Conservation (phyloP, 305 asterid species). For the Coffea humblotiana region DNA sequence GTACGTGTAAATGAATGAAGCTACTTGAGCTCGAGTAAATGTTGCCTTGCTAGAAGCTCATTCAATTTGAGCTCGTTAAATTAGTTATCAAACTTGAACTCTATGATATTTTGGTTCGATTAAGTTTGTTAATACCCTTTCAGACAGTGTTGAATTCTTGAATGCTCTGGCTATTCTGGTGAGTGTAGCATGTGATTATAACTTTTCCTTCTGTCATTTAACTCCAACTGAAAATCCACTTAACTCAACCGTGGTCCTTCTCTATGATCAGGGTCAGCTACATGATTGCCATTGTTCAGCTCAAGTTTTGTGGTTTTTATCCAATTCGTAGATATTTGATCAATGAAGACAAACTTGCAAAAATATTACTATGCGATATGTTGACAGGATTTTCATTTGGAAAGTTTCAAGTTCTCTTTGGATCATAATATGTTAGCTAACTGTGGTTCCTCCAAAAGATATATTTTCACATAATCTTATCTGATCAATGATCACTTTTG, state of each 20-base stretch:
- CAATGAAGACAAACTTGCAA: neutral
- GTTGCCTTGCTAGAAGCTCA: neutral
- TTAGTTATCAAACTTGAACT: no score
- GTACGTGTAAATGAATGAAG: neutral
- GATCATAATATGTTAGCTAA: neutral
- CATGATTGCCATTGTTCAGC: neutral
- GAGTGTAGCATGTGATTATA: neutral
- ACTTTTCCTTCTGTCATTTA: neutral
- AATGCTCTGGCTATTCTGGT: neutral
- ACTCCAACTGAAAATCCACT: neutral
- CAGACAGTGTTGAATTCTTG: neutral
- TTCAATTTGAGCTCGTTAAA: no score
- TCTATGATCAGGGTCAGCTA: neutral
- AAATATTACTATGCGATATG: neutral
- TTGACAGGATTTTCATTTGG: neutral
- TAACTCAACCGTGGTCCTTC: neutral
- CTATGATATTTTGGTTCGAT: neutral
- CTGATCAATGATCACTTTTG: neutral
- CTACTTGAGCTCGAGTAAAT: neutral
- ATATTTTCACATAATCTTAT: neutral
- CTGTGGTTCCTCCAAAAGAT: neutral
- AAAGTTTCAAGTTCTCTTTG: constrained; percentile 1
- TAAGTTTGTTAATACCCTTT: neutral
- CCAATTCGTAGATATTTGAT: neutral
- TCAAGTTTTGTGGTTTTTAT: neutral